These are phyloP conservation scores for Asclepias syriaca DNA, from an alignment of 257 asterid species.

Conservation along the genomic window DNA sequence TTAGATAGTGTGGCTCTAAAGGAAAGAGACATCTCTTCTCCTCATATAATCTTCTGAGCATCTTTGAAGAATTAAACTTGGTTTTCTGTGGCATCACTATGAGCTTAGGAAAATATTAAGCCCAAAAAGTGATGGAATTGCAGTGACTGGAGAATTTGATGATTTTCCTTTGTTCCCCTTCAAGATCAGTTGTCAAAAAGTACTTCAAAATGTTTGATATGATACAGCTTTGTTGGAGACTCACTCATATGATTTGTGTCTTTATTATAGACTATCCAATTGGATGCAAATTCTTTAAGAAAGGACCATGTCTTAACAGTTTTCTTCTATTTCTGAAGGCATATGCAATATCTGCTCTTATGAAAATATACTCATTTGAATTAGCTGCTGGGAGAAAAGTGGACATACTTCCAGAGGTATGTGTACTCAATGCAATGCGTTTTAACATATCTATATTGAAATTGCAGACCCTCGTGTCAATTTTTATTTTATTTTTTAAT, in stretches of 20 bases:
- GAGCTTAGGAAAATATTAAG: neutral
- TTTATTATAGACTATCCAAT: neutral
- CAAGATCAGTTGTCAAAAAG: neutral
- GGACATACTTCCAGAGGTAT: slow-evolving; percentile 90
- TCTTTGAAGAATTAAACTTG: neutral
- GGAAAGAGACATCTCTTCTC: neutral
- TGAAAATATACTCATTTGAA: slow-evolving; percentile 92
- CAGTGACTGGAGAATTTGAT: neutral
- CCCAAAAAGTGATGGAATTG: neutral
- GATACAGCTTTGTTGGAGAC: neutral
- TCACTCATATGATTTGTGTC: neutral
- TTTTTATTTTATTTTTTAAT: too few species aligned
- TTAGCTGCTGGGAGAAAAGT: slow-evolving; percentile 85
- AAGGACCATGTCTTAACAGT: slow-evolving; percentile 16
- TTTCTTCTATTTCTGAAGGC: slow-evolving; percentile 51
- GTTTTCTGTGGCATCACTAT: neutral
- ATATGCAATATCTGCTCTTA: slow-evolving; percentile 78
- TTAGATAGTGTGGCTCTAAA: neutral
- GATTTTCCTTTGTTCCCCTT: neutral
- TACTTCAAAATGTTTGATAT: neutral
- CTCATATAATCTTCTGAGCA: neutral
- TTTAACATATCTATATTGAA: slow-evolving; percentile 3
- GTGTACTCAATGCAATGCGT: neutral
- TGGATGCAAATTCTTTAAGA: neutral
- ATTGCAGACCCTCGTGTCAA: too few species aligned